Base-by-base conservation (phyloP, 2,329 filamentous ascomycete species). In the Alternaria gansuensis region DNA sequence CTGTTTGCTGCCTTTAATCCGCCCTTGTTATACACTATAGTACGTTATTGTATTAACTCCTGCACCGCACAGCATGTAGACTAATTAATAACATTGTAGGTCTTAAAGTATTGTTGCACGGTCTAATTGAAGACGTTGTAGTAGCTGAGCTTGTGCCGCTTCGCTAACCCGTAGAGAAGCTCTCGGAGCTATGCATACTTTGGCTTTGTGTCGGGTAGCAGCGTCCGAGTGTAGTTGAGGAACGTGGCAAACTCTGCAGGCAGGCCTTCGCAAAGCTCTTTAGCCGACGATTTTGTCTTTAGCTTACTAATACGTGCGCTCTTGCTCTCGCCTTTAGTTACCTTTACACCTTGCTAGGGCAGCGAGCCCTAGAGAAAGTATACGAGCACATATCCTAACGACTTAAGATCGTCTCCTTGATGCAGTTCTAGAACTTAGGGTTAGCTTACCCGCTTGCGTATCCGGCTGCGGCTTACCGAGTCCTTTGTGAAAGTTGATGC, bases 81-180 rank as follows among this genome's bases (percentile, higher is more conserved):
- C n/a, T n/a, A n/a, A n/a, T n/a, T n/a, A n/a, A n/a, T n/a, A n/a
- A n/a, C n/a, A n/a, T n/a, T n/a, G n/a, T n/a, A n/a, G n/a, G n/a
- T n/a, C n/a, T n/a, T n/a, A n/a, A n/a, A n/a, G n/a, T n/a, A n/a
- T n/a, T n/a, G n/a, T n/a, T n/a, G n/a, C n/a, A 98, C 95, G 60
- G 95, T 99, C 95, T 95, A 99, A 83, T 99, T 95, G 75, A 99
- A 99, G 72, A 99, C 95, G 74, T 99, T 98, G 82, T 99, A 95
- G 81, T 99, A 98, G 83, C 98, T 95, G 89, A 98, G 99, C 55
- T 94, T 95, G 81, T 98, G 95, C 64, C 95, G 93, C 70, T 99
- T 95, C 76, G 99, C 99, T 60, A 99, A 89, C 78, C 98, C 95
- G 65, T 95, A 93, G 92, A 99, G 99, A 83, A 99, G 98, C 90